A percentile compares a stretch with the other conserved stretches of the same genome.
phyloP scores from a whole-genome alignment of 768 basidiomycete genomes.

The Mycena indigotica region DNA sequence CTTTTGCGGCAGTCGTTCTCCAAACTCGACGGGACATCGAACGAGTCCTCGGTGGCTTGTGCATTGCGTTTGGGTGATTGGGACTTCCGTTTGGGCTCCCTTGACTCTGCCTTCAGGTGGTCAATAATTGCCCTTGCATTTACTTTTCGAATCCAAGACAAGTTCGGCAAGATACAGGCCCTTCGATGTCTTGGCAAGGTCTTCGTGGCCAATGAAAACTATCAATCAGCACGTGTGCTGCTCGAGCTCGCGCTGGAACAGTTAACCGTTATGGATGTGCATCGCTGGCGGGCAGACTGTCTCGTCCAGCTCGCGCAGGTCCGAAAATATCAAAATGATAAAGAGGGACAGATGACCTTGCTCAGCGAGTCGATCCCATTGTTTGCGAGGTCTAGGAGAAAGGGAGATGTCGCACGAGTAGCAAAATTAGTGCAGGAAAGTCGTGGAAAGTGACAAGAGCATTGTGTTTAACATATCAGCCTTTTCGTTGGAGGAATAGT shows the following conservation, averaged over 20 bases:
- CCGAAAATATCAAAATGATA: neutral
- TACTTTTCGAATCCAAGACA: neutral
- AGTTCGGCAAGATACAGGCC: neutral
- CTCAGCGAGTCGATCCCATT: neutral
- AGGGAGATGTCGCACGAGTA: neutral
- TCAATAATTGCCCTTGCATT: neutral
- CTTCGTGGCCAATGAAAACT: neutral
- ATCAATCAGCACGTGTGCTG: neutral
- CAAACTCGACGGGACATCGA: neutral
- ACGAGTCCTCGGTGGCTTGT: neutral
- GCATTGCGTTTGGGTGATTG: neutral
- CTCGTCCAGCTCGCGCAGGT: conserved; percentile 1
- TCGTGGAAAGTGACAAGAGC: too few relatives aligned
- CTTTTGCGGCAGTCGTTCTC: neutral
- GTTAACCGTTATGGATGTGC: conserved; percentile 4
- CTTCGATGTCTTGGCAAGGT: conserved; percentile 6
- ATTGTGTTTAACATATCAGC: too few relatives aligned
- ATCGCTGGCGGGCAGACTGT: conserved; percentile 9
- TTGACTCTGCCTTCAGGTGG: neutral
- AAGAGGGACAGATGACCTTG: neutral
- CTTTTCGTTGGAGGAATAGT: too few relatives aligned
- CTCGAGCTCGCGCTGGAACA: conserved; percentile 2
- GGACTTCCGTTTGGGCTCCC: neutral
- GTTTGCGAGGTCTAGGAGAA: neutral
- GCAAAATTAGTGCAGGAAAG: too few relatives aligned